Conservation (phyloP, 345 rosid genomes). For the Arabidopsis suecica region DNA sequence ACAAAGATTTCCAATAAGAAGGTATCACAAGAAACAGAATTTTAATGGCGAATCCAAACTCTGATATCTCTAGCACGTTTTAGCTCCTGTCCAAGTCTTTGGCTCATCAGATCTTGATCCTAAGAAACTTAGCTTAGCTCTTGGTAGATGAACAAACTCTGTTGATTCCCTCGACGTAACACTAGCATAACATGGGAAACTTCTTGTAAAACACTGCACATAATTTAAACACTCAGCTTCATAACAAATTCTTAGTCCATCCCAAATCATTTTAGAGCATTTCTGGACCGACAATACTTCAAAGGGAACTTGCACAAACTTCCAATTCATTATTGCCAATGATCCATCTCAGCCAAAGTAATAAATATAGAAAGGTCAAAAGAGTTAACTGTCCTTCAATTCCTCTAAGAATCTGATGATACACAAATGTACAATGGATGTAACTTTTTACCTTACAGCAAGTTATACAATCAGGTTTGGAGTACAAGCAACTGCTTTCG, state of each 20-base stretch:
- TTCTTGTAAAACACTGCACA: constrained; percentile 46
- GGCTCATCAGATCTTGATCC: constrained; percentile 32
- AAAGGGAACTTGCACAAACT: constrained; percentile 8
- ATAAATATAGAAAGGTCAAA: constrained; percentile 4
- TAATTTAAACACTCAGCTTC: constrained; percentile 18
- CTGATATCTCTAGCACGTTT: constrained; percentile 28
- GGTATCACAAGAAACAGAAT: constrained; percentile 34
- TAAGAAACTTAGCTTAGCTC: constrained; percentile 37
- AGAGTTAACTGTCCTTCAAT: constrained; percentile 3
- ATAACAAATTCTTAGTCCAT: constrained; percentile 11
- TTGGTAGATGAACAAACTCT: constrained; percentile 36
- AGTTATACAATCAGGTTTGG: constrained; percentile 42
- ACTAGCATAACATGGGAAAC: constrained; percentile 38
- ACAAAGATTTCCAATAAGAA: constrained; percentile 31
- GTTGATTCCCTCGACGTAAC: constrained; percentile 31
- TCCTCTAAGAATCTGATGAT: constrained; percentile 4
- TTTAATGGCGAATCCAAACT: constrained; percentile 38
- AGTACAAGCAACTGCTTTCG: constrained; percentile 14
- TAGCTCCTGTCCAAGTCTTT: constrained; percentile 37
- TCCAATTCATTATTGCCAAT: neutral
- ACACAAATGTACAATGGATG: constrained; percentile 19
- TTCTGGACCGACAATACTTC: neutral
- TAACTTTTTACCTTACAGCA: constrained; percentile 48
- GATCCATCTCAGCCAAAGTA: constrained; percentile 3
- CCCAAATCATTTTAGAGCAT: neutral